phyloP scores from a whole-genome alignment of 139 green algal genomes.

The Auxenochlorella pyrenoidosa region DNA sequence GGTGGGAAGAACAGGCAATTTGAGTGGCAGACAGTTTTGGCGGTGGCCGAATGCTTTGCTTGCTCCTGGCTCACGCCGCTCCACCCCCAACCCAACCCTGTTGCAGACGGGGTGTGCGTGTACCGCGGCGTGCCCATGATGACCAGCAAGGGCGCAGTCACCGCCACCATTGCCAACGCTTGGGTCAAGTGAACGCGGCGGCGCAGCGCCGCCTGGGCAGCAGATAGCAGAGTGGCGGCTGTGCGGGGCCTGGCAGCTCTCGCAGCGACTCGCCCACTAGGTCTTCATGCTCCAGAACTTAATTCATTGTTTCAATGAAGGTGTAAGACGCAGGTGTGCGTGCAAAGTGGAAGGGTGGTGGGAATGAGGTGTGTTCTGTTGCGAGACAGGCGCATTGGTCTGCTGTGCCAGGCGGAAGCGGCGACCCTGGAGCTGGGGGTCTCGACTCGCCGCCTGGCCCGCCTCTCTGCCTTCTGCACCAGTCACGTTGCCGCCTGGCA shows the following conservation, averaged over 20 bases:
- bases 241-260: not conserved
- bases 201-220: not conserved
- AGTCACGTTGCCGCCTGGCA: not conserved
- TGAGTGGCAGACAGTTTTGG: no score
- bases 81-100: not conserved
- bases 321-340: not conserved
- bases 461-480: not conserved
- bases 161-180: constrained; percentile 62
- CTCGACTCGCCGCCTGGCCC: not conserved
- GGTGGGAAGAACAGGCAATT: no score
- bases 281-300: not conserved
- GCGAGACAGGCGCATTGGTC: no score
- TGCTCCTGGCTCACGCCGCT: not conserved
- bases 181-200: not conserved
- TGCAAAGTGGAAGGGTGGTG: not conserved
- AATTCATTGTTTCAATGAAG: not conserved
- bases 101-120: constrained; percentile 63
- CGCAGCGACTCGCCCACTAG: not conserved
- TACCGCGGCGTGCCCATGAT: constrained; percentile 86
- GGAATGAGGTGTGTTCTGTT: no score
- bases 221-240: not conserved
- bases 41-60: no score
- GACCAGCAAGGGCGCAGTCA: constrained; percentile 75
- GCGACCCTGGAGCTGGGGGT: not conserved
- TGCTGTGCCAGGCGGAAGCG: not conserved